Base-by-base conservation (phyloP, 75 land plant genomes). In the Adiantum capillusveneris region DNA sequence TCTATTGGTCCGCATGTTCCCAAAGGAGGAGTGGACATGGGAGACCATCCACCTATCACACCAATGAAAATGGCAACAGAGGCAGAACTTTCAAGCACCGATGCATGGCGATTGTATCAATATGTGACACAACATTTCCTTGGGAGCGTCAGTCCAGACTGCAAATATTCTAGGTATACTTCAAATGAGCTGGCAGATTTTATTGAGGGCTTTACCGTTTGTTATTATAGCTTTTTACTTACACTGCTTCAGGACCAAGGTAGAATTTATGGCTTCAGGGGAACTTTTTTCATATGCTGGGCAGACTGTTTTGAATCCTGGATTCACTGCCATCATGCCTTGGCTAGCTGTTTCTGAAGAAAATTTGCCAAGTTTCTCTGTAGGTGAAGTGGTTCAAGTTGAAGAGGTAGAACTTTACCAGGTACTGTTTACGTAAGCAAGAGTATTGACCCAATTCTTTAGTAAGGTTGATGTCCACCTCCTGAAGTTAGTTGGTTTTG, bases 21-120 rank as follows among this genome's bases (percentile, higher is more conserved):
- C 58, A 74, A 74, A 30, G 42, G 63, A 14, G 98, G 98, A 63
- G 72, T 72, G 26, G 90, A 93, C 75, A 96, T 76, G 25, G 98
- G 98, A 54, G 98, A 93, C 45, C 98, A 93, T 63, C 98, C 98
- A 62, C 98, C 98, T 25, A 89, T 93, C 50, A 93, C 98, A 20
- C 98, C 98, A 55, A 83, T 89, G 87, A 58, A 55, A 34, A 68
- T 73, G 57, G 96, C 87, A 50, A 85, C 84, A 42, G 96, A 93
- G 50, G 68, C 85, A 43, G 79, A 81, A 64, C 53, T 93, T 42
- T 94, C 82, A 51, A 75, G 75, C 17, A 77, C 71, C 53, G 98
- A 93, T 80, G 76, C 95, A 37, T 93, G 98, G 98, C 80, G 74
- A 63, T 39, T 93, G 11, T 93, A 85, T 70, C 84, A 89, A 65